These are phyloP conservation scores for Metarhizium sp. DNA, from an alignment of 2,329 filamentous ascomycete genomes.

Conservation along the genomic window DNA sequence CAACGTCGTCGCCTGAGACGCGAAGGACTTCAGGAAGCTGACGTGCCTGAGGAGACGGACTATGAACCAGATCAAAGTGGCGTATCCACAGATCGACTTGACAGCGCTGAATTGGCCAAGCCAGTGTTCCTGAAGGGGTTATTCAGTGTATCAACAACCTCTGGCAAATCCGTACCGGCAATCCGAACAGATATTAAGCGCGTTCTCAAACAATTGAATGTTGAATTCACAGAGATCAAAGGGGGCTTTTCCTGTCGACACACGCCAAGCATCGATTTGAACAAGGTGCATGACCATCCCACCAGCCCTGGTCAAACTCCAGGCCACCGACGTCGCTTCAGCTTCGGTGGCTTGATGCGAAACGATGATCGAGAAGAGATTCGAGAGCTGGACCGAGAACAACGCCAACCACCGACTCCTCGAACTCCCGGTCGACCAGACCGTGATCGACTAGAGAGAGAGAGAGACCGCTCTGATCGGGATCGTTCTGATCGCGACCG, in stretches of 20 bases:
- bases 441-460: constrained; percentile 5
- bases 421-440: constrained; percentile 35
- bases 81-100: constrained; percentile 49
- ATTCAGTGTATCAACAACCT: constrained; percentile 95
- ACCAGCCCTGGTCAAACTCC: constrained; percentile 46
- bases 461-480: constrained; percentile 29
- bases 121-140: constrained; percentile 93
- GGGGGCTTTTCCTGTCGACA: constrained; percentile 89
- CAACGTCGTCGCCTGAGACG: constrained; percentile 71
- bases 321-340: constrained; percentile 68
- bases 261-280: constrained; percentile 78
- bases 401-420: constrained; percentile 25
- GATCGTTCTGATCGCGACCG: constrained; percentile 38
- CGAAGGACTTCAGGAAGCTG: constrained; percentile 62
- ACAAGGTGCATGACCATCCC: constrained; percentile 58
- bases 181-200: constrained; percentile 87
- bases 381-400: constrained; percentile 44
- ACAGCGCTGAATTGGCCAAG: constrained; percentile 73
- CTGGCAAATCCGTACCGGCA: constrained; percentile 74
- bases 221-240: constrained; percentile 88
- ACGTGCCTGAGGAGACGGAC: constrained; percentile 87
- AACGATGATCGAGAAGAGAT: constrained; percentile 60
- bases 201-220: constrained; percentile 76
- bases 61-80: constrained; percentile 60
- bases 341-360: constrained; percentile 59